Evolutionary conservation across 129 eudicot genomes (phyloP).

Genomic region (Gnaphalium uliginosum): DNA sequence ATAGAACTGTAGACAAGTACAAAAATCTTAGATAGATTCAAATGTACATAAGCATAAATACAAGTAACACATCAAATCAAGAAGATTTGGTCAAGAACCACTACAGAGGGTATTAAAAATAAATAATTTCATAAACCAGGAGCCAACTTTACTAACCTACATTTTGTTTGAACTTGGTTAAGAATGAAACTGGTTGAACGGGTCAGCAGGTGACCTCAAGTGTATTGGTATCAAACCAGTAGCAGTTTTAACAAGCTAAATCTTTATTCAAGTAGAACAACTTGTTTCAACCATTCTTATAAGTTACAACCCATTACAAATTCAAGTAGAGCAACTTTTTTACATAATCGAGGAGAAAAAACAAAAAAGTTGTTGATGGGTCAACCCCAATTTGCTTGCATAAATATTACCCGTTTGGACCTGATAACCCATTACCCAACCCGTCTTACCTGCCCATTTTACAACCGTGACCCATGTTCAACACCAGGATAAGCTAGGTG

Average conservation of each 20-base stretch:
- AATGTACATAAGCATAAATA: background rate
- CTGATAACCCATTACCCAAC: background rate
- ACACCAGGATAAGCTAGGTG: background rate
- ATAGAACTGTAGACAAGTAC: too few species aligned
- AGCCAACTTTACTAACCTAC: background rate
- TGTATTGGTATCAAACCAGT: too few species aligned
- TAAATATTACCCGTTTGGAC: background rate
- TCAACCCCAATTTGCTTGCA: background rate
- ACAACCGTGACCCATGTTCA: background rate
- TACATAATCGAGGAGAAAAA: background rate
- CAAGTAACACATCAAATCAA: background rate
- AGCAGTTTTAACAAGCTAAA: background rate
- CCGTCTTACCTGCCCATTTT: background rate
- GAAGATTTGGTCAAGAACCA: background rate
- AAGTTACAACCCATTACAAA: too few species aligned
- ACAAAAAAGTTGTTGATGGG: background rate
- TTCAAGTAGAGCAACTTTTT: too few species aligned
- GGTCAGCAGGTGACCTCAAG: background rate
- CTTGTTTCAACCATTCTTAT: too few species aligned
- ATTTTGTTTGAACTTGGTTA: background rate
- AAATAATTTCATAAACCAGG: background rate
- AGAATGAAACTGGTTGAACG: background rate
- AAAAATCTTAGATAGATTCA: too few species aligned
- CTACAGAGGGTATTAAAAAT: too few species aligned
- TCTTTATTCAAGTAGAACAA: background rate